Percentiles rank a stretch among this genome's conserved stretches.
phyloP scores from a whole-genome alignment of 345 rosid species.

The Moricandia arvensis region DNA sequence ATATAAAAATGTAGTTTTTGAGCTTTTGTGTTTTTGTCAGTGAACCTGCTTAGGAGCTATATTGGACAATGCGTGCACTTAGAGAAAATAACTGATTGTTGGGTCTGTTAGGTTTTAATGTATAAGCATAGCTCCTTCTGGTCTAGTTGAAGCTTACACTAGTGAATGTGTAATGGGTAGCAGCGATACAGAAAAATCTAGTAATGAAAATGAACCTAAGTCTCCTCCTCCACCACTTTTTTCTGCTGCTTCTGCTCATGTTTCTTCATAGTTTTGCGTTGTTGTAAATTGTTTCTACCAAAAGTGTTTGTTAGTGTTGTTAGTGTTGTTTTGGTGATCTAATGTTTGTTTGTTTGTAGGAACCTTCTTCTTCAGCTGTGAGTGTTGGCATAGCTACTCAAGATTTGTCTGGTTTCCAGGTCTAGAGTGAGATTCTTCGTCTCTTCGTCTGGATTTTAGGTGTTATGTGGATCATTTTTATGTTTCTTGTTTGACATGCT shows the following conservation, averaged over 20 bases:
- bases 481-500: conserved; percentile 47
- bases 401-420: conserved; percentile 99
- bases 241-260: conserved; percentile 49
- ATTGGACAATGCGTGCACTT: not conserved
- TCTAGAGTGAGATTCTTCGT: conserved; percentile 28
- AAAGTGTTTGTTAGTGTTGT: no score
- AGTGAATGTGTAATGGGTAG: conserved; percentile 53
- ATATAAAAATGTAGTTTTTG: conserved; percentile 8
- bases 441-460: conserved; percentile 7
- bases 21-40: conserved; percentile 5
- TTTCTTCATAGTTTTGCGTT: conserved; percentile 58
- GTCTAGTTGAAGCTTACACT: conserved; percentile 37
- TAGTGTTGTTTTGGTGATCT: no score
- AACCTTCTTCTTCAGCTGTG: conserved; percentile 56
- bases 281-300: no score
- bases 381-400: conserved; percentile 62
- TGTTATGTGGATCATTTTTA: conserved; percentile 20
- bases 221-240: conserved; percentile 35
- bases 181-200: conserved; percentile 61
- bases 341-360: conserved; percentile 38
- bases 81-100: not conserved
- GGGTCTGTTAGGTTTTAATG: not conserved
- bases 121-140: not conserved
- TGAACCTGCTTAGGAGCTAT: not conserved
- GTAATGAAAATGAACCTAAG: conserved; percentile 71